These are phyloP conservation scores for Euphorbia tirucalli DNA, from an alignment of 345 rosid species.

Conservation along the genomic window DNA sequence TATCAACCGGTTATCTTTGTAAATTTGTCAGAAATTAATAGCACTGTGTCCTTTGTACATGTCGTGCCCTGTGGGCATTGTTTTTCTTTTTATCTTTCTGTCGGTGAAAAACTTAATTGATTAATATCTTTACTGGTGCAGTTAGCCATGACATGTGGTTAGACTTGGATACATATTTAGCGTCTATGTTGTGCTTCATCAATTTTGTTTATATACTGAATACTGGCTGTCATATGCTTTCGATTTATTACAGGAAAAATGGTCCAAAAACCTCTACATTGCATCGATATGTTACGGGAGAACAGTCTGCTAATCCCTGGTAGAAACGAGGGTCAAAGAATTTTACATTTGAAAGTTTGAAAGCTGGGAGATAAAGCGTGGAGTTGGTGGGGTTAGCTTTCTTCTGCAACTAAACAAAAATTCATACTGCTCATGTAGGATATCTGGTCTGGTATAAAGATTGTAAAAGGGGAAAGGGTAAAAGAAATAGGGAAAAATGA, in stretches of 20 bases:
- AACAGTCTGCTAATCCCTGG: constrained; percentile 51
- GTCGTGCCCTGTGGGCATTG: background rate
- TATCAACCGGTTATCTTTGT: no score
- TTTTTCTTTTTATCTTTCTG: no score
- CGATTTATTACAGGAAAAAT: constrained; percentile 49
- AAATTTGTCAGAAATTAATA: no score
- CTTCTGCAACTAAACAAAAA: constrained; percentile 14
- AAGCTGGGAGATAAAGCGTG: constrained; percentile 24
- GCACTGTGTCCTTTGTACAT: background rate
- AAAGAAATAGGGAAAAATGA: background rate
- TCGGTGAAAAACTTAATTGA: no score
- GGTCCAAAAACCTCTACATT: constrained; percentile 67
- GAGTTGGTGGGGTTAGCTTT: constrained; percentile 17
- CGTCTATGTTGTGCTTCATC: no score
- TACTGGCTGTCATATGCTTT: background rate
- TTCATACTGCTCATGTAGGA: constrained; percentile 19
- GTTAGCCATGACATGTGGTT: background rate
- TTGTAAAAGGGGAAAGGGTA: constrained; percentile 22
- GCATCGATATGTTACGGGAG: constrained; percentile 70
- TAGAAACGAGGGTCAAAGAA: constrained; percentile 16
- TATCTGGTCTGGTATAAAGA: constrained; percentile 19
- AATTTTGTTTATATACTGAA: background rate
- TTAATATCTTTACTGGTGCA: no score
- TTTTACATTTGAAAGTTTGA: constrained; percentile 27
- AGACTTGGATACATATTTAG: no score